Evolutionary conservation across 139 green algal species (phyloP).

Genomic region (Auxenochlorella pyrenoidosa): DNA sequence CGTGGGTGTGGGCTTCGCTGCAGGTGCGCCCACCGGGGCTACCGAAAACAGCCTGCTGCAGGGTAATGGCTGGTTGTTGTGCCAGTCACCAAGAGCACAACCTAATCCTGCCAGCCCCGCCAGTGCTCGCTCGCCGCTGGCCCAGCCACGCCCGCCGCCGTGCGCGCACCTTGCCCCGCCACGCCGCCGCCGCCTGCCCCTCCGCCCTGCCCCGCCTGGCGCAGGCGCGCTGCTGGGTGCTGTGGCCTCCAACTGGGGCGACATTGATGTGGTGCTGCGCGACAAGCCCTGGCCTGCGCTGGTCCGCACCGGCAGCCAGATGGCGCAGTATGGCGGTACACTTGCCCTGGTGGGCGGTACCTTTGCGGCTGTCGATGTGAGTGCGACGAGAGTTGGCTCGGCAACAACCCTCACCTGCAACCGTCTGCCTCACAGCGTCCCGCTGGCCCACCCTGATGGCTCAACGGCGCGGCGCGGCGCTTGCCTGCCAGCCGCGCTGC

Average conservation of each 20-base stretch:
- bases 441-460: too few relatives aligned
- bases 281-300: constrained; percentile 64
- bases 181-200: too few relatives aligned
- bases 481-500: too few relatives aligned
- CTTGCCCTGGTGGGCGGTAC: constrained; percentile 50
- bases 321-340: constrained; percentile 58
- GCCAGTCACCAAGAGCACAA: background rate
- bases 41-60: too few relatives aligned
- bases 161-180: too few relatives aligned
- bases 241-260: constrained; percentile 60
- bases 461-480: too few relatives aligned
- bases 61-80: too few relatives aligned
- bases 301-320: constrained; percentile 58
- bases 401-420: background rate
- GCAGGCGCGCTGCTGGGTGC: constrained; percentile 52
- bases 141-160: too few relatives aligned
- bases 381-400: too few relatives aligned
- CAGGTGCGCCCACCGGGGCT: constrained; percentile 6
- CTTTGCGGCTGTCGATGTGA: constrained; percentile 51
- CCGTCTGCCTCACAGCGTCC: too few relatives aligned
- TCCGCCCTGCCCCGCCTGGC: background rate
- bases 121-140: background rate
- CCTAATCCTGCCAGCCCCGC: too few relatives aligned
- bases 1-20: constrained; percentile 37
- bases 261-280: constrained; percentile 55